Evolutionary conservation across 176 grass and related monocot genomes (phyloP), one percentile per base, ranked within the genome.

Genomic region (Carex scoparia): DNA sequence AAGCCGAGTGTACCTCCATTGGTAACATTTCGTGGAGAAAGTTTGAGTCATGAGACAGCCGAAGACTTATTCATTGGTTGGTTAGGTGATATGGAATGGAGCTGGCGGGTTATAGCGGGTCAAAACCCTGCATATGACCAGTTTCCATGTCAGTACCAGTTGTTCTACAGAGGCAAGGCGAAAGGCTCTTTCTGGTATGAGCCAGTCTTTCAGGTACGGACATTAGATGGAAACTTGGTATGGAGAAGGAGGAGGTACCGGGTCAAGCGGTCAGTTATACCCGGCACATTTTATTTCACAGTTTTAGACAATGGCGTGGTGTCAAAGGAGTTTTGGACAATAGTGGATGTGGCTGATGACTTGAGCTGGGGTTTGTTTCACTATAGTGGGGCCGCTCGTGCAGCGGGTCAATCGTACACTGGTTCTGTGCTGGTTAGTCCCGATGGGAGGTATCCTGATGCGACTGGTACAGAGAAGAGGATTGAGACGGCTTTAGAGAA

Each of bases 101-200:
- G 95, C 81, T 98, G 95, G 95, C 76, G 91, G 44, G 95, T 98
- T 31, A 69, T 87, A 85, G 91, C 91, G 40, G 95, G 93, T 58
- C 93, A 98, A 87, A 98, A 98, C 88, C 93, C 95, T 61, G 95
- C 95, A 35, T 98, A 94, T 81, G 95, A 98, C 58, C 95, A 98
- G 79, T 98, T 97, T 40, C 93, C 95, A 7, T 94, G 95, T 85
- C 93, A 94, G 64, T 98, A 92, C 65, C 95, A 98, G 81, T 58
- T 94, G 81, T 98, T 94, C 80, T 98, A 94, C 69, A 93, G 93
- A 83, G 95, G 95, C 11, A 98, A 91, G 79, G 91, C 92, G 27
- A 90, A 86, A 90, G 91, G 92, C n/a, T 92, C 95, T 48, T 90
- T 98, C 94, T 94, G 95, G 91, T 94, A 98, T 58, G 93, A 98